Base-by-base conservation (phyloP, 768 basidiomycete genomes). In the Leccinum truebloodii region DNA sequence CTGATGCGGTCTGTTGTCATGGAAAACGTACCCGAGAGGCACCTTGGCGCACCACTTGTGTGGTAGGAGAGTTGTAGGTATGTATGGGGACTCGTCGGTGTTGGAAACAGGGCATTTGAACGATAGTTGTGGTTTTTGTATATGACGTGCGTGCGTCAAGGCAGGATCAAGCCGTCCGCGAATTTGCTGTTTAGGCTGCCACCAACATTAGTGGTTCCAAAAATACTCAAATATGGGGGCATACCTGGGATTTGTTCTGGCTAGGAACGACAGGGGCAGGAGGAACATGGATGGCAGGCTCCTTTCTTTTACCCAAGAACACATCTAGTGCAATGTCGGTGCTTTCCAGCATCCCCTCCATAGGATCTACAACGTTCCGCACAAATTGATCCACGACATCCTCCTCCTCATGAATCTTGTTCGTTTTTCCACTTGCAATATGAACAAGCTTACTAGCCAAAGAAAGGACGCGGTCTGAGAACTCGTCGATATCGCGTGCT, bases 291-390 rank as follows among this genome's bases (percentile, higher is more conserved):
- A 91, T 87, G 2, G 81, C 85, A 41, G 87, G 83, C 0, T 83
- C 78, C 73, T 89, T 94, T 56, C 79, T 85, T 62, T 82, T 78
- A 5, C 94, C 94, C 41, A 86, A 78, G 64, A 83, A 83, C 63
- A 90, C 85, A 68, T 98, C 96, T 39, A 99, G 74, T 63, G 85
- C 86, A 9, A 86, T 88, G 70, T 98, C 95, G 4, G 93, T 90
- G 55, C 86, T 81, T 75, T 98, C 97, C 60, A 97, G 74, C 55
- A 98, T 72, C 52, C 83, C 81, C 71, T 99, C 96, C 81, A 96
- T 84, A 0, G 85, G 78, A 69, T 94, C 92, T n/a, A 92, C 88
- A 2, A 96, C 81, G 22, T 85, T 73, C 18, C 84, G 79, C 64
- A 90, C 83, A 71, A 94, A 96, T 64, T 84, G 86, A 71, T 97